Percentiles rank a stretch among this genome's conserved stretches.
Conservation (phyloP, 768 basidiomycete species). For the Omphalotus guepiniiformis region DNA sequence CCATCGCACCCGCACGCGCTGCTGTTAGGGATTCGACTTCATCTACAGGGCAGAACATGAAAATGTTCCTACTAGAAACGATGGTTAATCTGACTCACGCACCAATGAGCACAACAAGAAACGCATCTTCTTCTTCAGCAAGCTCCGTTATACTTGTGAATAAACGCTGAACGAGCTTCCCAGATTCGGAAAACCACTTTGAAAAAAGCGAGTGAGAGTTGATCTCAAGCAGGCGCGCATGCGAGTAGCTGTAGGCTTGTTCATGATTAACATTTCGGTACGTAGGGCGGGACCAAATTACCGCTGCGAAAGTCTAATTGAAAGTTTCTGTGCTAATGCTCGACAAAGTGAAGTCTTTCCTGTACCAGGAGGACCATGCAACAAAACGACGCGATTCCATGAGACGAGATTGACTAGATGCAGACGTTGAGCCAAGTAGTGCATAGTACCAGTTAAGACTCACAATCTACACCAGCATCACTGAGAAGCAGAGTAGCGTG, state of each 20-base stretch:
- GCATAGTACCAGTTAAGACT: slow-evolving; percentile 23
- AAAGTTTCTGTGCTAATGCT: slow-evolving; percentile 92
- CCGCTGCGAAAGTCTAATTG: slow-evolving; percentile 86
- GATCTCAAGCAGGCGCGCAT: slow-evolving; percentile 89
- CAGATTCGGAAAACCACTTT: slow-evolving; percentile 99
- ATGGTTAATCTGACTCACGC: slow-evolving; percentile 9
- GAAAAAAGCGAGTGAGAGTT: slow-evolving; percentile 98
- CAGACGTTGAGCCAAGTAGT: slow-evolving; percentile 7
- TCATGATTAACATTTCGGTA: slow-evolving; percentile 3
- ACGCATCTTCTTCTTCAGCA: slow-evolving; percentile 86
- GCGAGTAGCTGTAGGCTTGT: slow-evolving; percentile 58
- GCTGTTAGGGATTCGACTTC: slow-evolving; percentile 97
- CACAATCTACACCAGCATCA: slow-evolving; percentile 82
- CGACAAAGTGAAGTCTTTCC: slow-evolving; percentile 96
- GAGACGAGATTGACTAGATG: slow-evolving; percentile 81
- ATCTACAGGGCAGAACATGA: slow-evolving; percentile 44
- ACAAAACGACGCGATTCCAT: slow-evolving; percentile 92
- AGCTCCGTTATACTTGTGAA: slow-evolving; percentile 88
- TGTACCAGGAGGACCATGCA: slow-evolving; percentile 97
- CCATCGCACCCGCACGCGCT: slow-evolving; percentile 90
- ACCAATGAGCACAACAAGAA: slow-evolving; percentile 95
- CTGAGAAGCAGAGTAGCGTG: slow-evolving; percentile 92
- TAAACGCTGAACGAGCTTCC: slow-evolving; percentile 92
- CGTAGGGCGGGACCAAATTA: slow-evolving; percentile 26
- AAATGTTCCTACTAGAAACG: not conserved